Evolutionary conservation across 495 filamentous ascomycete species (phyloP).

Genomic region (Glarea lozoyensis): DNA sequence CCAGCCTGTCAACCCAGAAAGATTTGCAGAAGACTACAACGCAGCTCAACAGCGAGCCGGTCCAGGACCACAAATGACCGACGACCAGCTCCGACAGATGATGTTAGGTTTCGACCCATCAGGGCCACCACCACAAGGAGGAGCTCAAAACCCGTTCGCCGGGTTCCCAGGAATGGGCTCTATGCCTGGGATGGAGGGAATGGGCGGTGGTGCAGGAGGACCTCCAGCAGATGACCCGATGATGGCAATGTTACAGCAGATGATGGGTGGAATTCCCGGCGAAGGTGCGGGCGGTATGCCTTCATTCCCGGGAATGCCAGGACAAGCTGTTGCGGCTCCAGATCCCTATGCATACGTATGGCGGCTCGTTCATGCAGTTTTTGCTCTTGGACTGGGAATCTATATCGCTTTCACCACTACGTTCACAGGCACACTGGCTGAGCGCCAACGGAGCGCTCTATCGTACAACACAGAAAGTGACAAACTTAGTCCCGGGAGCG

Average conservation of each 20-base stretch:
- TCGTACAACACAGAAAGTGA: constrained; percentile 11
- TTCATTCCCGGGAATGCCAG: constrained; percentile 21
- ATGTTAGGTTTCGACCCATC: constrained; percentile 35
- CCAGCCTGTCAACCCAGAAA: constrained; percentile 27
- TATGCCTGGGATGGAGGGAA: constrained; percentile 16
- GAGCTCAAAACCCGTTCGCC: constrained; percentile 23
- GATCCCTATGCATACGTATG: constrained; percentile 45
- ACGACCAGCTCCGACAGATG: constrained; percentile 31
- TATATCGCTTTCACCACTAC: constrained; percentile 60
- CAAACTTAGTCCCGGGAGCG: constrained; percentile 19
- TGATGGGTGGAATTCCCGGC: constrained; percentile 33
- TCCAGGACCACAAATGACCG: constrained; percentile 19
- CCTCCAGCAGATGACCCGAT: constrained; percentile 49
- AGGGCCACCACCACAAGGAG: constrained; percentile 24
- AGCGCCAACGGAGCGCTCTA: constrained; percentile 26
- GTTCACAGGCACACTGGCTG: constrained; percentile 49
- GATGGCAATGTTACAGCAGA: constrained; percentile 51
- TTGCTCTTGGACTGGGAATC: constrained; percentile 59
- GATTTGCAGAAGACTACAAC: no score
- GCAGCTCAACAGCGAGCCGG: no score
- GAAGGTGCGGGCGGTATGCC: constrained; percentile 28
- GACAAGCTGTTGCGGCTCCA: constrained; percentile 22
- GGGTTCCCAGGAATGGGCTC: constrained; percentile 23
- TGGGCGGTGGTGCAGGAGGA: constrained; percentile 17
- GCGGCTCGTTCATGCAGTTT: constrained; percentile 67